A percentile compares a stretch with the other conserved stretches of the same genome.
phyloP scores from a whole-genome alignment of 1,284 basidiomycete species.

The Cutaneotrichosporon cutaneum region DNA sequence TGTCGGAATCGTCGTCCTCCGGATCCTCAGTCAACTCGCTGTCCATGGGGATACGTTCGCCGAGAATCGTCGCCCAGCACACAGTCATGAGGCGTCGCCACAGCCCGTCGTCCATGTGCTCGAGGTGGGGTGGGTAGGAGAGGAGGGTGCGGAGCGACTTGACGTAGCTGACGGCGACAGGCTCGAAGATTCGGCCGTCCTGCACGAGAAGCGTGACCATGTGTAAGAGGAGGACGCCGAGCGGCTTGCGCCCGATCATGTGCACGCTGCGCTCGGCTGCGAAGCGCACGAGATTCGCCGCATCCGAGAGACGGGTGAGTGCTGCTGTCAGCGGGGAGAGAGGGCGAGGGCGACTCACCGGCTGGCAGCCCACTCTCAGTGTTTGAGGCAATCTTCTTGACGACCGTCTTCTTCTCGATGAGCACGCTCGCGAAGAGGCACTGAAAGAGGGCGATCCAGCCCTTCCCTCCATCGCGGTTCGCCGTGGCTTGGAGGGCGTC shows the following conservation, averaged over 20 bases:
- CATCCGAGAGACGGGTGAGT: constrained; percentile 6
- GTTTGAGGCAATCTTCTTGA: constrained; percentile 56
- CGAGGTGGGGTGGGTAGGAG: constrained; percentile 69
- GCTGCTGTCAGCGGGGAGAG: no score
- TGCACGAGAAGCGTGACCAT: constrained; percentile 65
- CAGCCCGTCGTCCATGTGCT: constrained; percentile 63
- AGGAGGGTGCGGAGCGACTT: constrained; percentile 70
- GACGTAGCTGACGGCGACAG: constrained; percentile 74
- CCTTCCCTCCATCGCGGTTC: constrained; percentile 54
- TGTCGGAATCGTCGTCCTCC: constrained; percentile 23
- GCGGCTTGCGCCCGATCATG: constrained; percentile 34
- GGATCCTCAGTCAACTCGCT: constrained; percentile 40
- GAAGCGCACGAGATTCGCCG: constrained; percentile 39
- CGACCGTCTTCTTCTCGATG: constrained; percentile 59
- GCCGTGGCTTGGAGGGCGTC: constrained; percentile 51
- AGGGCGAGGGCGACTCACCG: constrained; percentile 26
- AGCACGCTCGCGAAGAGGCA: constrained; percentile 67
- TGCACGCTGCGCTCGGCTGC: constrained; percentile 43
- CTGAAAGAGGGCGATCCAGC: constrained; percentile 72
- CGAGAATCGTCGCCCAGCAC: constrained; percentile 73
- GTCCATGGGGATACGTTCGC: constrained; percentile 58
- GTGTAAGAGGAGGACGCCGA: constrained; percentile 61
- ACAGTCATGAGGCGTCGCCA: constrained; percentile 72
- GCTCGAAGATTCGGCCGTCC: constrained; percentile 60
- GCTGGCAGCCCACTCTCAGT: constrained; percentile 11